Base-by-base conservation (phyloP, 2,329 filamentous ascomycete genomes). In the Calonectria montana region DNA sequence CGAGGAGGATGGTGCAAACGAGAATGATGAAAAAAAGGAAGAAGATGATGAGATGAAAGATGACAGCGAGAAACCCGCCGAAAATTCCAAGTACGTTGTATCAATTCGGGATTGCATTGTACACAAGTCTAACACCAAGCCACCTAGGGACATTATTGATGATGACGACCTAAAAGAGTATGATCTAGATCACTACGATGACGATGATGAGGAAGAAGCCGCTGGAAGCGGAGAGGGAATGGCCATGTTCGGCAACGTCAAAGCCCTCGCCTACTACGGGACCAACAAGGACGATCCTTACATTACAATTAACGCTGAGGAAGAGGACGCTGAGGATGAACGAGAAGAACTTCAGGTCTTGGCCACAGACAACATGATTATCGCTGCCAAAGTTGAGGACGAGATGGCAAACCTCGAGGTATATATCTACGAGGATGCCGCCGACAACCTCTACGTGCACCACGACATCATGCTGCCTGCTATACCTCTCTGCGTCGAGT, bases 381-480 rank as follows among this genome's bases (percentile, higher is more conserved):
- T 99, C 59, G 94, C 96, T 13, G 96, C 95, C 75, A 96, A 98
- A 86, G 93, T 98, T 64, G 97, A 99, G 84, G 97, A 99, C 79
- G 97, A 99, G 82, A 92, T 99, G 73, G 96, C 97, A 21, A 96
- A 98, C 84, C 88, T 99, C 29, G 97, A 99, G 83, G 94, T 98
- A 23, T 98, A 98, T 81, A 95, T 99, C 31, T 99, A 98, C 85
- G 97, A 99, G 84, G 97, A 98, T 79, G 91, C 91, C 73, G 94
- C 93, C 53, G 97, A 98, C 85, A 99, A 99, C 82, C 92, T 99
- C 73, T 99, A 99, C 83, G 96, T 99, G 27, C 97, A 99, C 86
- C 97, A 99, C 89, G 97, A 99, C 84, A 97, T 99, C 79, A 98
- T 99, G 96, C 90, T 99, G 68, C 97, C 97, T 37, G 96, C 96